Base-by-base conservation (phyloP, 129 eudicot species). In the Arctium lappa region DNA sequence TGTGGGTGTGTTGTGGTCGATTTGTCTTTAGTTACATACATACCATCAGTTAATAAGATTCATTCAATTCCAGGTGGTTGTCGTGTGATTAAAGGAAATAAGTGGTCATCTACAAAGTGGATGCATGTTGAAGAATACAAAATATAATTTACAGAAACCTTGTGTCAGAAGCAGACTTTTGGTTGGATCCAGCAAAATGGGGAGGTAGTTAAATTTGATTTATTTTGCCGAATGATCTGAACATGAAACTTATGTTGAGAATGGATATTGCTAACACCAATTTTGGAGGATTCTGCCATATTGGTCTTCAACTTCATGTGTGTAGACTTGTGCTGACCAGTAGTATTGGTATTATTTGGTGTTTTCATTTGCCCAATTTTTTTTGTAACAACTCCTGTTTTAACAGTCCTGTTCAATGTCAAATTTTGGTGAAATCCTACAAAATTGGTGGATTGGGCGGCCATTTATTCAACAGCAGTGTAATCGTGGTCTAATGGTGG, bases 131-230 rank as follows among this genome's bases (percentile, higher is more conserved):
- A 80, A 50, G 97, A 95, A 77, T 95, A 95, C 90, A 91, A 86
- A 87, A 30, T 87, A 22, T 95, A 86, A 85, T 77, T 66, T 79
- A 73, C 99, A 46, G 99, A 96, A 86, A 79, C 94, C 27, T 80
- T 96, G 82, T 96, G 99, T 87, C 99, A 95, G 85, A 96, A 96
- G 82, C 98, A 91, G 98, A 95, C 84, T 96, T 96, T 74, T 87
- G 98, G 32, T 89, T 96, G 87, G 98, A 96, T 82, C 99, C 99
- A 63, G 99, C 92, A 72, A 96, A 93, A 88, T 96, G 99, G 99
- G 99, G 99, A 96, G 99, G 99, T 96, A 77, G 6, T 69, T 74
- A 60, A 34, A 42, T 1, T 32, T 53, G 15, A 78, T 68, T 72
- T 6, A 73, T 65, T 30, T 73, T 27, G 11, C n/a, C 9, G 31